phyloP scores from a whole-genome alignment of 2,329 filamentous ascomycete genomes.

The Cladobotryum protrusum region DNA sequence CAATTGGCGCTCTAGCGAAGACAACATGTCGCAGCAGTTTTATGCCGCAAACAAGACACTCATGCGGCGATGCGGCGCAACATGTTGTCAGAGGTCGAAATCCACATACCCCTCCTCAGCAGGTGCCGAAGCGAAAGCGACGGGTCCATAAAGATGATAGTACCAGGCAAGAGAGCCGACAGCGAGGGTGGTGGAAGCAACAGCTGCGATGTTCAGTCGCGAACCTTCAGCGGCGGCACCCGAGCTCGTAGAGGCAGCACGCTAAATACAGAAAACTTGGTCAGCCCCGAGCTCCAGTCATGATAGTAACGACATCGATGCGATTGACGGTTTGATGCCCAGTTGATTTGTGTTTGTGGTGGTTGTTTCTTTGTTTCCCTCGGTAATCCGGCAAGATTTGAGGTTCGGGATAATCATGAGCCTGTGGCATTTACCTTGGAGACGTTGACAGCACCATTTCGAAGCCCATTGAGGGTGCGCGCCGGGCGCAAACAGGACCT shows the following conservation, averaged over 20 bases:
- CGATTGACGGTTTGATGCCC: conserved; percentile 22
- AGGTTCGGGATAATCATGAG: conserved; percentile 21
- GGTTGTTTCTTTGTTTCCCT: conserved; percentile 19
- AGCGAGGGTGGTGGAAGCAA: conserved; percentile 79
- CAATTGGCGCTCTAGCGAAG: conserved; percentile 14
- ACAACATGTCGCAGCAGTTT: conserved; percentile 19
- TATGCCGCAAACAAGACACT: conserved; percentile 26
- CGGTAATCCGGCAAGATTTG: conserved; percentile 25
- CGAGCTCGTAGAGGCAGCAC: conserved; percentile 67
- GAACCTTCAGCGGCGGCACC: conserved; percentile 63
- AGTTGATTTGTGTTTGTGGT: neutral
- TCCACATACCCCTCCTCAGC: conserved; percentile 93
- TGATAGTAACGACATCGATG: conserved; percentile 15
- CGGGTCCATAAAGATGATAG: conserved; percentile 89
- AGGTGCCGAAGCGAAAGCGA: conserved; percentile 82
- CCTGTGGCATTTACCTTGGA: conserved; percentile 60
- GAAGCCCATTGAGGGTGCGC: conserved; percentile 74
- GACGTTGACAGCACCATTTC: conserved; percentile 65
- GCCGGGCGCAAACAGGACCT: conserved; percentile 84
- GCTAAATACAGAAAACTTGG: conserved; percentile 36
- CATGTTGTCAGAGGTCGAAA: conserved; percentile 2
- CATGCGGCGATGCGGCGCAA: neutral
- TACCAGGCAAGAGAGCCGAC: conserved; percentile 93
- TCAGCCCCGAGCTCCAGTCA: conserved; percentile 31
- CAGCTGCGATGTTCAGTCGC: conserved; percentile 79